A percentile compares a stretch with the other conserved stretches of the same genome.
Evolutionary conservation across 345 rosid species (phyloP).

Genomic region (Pugionium dolabratum): DNA sequence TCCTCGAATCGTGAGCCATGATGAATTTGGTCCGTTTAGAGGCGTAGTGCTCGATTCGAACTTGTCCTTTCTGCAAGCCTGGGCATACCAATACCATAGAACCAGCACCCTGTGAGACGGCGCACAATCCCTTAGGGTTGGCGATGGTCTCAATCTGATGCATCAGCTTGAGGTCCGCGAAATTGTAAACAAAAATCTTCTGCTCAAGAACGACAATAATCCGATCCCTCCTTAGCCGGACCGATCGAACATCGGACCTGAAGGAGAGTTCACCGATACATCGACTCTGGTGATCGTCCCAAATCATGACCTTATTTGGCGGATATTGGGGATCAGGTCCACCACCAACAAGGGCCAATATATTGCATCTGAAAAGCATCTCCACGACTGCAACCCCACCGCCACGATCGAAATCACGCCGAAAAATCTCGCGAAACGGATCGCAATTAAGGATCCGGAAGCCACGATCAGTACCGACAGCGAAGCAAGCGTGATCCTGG

Average conservation of each 20-base stretch:
- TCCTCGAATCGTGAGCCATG: constrained; percentile 95
- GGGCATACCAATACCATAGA: constrained; percentile 84
- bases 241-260: constrained; percentile 82
- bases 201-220: constrained; percentile 78
- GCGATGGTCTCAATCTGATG: constrained; percentile 90
- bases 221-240: constrained; percentile 75
- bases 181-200: constrained; percentile 84
- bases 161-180: constrained; percentile 75
- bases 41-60: constrained; percentile 84
- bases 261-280: constrained; percentile 89
- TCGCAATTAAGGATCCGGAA: constrained; percentile 92
- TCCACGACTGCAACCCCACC: constrained; percentile 77
- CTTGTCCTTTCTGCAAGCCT: constrained; percentile 88
- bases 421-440: constrained; percentile 89
- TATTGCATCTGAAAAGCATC: constrained; percentile 92
- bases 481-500: constrained; percentile 89
- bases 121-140: constrained; percentile 90
- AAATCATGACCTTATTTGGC: constrained; percentile 84
- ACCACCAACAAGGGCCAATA: constrained; percentile 90
- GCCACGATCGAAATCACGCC: constrained; percentile 80
- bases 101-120: constrained; percentile 76
- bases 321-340: constrained; percentile 87
- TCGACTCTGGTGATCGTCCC: constrained; percentile 91
- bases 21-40: constrained; percentile 84
- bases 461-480: constrained; percentile 86